phyloP scores from a whole-genome alignment of 2,329 filamentous ascomycete species.

The Escovopsis sp. region DNA sequence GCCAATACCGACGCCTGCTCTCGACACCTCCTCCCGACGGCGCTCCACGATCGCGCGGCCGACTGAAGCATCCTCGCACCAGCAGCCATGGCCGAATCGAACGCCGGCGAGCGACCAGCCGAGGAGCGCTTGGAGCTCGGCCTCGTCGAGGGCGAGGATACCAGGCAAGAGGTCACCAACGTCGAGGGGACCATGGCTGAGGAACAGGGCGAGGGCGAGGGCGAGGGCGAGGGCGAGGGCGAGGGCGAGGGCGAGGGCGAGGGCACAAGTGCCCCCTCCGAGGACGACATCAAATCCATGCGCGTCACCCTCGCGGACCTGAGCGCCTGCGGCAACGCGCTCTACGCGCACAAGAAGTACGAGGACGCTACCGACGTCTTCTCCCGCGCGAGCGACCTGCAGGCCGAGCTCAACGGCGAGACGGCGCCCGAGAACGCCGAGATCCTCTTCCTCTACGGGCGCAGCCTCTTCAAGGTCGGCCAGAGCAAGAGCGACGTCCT shows the following conservation, averaged over 20 bases:
- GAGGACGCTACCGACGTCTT: conserved; percentile 74
- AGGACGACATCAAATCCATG: conserved; percentile 32
- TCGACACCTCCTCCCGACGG: too few species aligned
- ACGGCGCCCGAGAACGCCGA: conserved; percentile 83
- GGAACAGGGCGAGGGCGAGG: conserved; percentile 1
- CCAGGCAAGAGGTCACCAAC: conserved; percentile 3
- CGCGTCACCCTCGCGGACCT: conserved; percentile 62
- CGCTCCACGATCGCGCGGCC: too few species aligned
- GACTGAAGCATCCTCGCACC: neutral
- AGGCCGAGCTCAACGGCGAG: conserved; percentile 84
- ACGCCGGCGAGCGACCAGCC: conserved; percentile 8
- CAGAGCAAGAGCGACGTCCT: conserved; percentile 90
- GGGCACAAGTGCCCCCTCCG: too few species aligned
- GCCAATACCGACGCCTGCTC: too few species aligned
- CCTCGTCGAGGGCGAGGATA: conserved; percentile 7
- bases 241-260: too few species aligned
- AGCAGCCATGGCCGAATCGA: conserved; percentile 10
- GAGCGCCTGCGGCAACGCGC: conserved; percentile 62
- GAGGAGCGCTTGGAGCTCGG: conserved; percentile 1
- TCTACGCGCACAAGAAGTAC: conserved; percentile 84
- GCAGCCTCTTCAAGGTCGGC: conserved; percentile 84
- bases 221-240: too few species aligned
- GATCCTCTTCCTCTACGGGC: conserved; percentile 85
- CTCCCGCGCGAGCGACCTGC: conserved; percentile 75
- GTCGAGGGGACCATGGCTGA: neutral